phyloP scores from a whole-genome alignment of 2,329 filamentous ascomycete genomes.

The Monosporascus sp. region DNA sequence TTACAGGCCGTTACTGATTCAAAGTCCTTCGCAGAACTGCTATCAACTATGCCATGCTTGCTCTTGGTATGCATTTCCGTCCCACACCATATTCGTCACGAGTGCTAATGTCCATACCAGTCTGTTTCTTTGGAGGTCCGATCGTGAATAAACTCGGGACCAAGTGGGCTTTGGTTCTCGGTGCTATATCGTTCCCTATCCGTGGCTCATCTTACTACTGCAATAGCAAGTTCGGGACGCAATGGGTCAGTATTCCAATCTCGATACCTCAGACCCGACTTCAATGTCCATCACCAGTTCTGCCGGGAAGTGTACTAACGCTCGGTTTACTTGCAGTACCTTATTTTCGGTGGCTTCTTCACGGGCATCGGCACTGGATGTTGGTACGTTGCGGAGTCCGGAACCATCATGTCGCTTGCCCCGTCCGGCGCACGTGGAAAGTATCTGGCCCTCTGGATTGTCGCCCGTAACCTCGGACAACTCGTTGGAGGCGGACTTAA shows the following conservation, averaged over 20 bases:
- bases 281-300: no score
- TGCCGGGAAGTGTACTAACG: not conserved
- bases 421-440: constrained; percentile 40
- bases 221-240: constrained; percentile 42
- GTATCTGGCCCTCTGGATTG: constrained; percentile 42
- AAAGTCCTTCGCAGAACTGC: constrained; percentile 7
- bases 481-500: constrained; percentile 41
- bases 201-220: constrained; percentile 42
- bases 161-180: constrained; percentile 40
- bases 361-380: constrained; percentile 35
- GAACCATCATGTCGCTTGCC: constrained; percentile 42
- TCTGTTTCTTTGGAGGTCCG: constrained; percentile 37
- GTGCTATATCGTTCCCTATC: constrained; percentile 36
- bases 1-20: not conserved
- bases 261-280: not conserved
- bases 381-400: constrained; percentile 44
- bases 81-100: not conserved
- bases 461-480: constrained; percentile 40
- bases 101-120: constrained; percentile 11
- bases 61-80: constrained; percentile 15
- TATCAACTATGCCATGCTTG: constrained; percentile 23
- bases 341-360: constrained; percentile 33
- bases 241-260: constrained; percentile 32
- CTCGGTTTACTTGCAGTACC: constrained; percentile 23
- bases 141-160: constrained; percentile 41